phyloP scores from a whole-genome alignment of 1,284 basidiomycete genomes.

The Leccinum insolens region DNA sequence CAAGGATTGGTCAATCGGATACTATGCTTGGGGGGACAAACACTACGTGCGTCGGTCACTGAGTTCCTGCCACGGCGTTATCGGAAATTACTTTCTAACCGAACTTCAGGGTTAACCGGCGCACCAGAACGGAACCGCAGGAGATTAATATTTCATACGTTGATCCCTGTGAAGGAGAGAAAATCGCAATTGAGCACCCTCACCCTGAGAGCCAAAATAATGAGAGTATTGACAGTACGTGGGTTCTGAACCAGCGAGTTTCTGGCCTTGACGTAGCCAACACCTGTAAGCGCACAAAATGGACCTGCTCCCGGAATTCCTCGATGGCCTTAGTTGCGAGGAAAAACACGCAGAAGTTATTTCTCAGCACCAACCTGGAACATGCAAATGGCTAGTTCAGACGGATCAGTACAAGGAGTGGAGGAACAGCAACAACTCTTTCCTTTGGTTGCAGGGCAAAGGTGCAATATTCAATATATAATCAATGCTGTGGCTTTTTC shows the following conservation, averaged over 20 bases:
- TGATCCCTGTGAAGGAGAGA: not conserved
- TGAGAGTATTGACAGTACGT: not conserved
- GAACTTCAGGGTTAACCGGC: not conserved
- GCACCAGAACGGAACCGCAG: not conserved
- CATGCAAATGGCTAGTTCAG: constrained; percentile 5
- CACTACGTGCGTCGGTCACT: not conserved
- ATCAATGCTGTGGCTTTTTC: not conserved
- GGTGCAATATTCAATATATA: not conserved
- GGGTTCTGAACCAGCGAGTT: not conserved
- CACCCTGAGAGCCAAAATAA: not conserved
- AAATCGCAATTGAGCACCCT: not conserved
- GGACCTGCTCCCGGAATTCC: not conserved
- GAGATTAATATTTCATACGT: not conserved
- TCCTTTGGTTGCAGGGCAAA: constrained; percentile 16
- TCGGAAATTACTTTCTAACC: not conserved
- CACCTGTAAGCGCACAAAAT: not conserved
- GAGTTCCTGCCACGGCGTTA: too few species aligned
- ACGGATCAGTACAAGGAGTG: constrained; percentile 2
- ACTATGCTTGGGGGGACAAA: not conserved
- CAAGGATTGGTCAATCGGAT: not conserved
- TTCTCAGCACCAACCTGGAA: constrained; percentile 1
- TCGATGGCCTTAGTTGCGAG: not conserved
- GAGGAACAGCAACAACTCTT: not conserved
- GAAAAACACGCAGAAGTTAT: not conserved
- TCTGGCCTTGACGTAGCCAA: not conserved